These are phyloP conservation scores for Annona cherimola DNA, from an alignment of 164 flowering plant species.

Conservation along the genomic window DNA sequence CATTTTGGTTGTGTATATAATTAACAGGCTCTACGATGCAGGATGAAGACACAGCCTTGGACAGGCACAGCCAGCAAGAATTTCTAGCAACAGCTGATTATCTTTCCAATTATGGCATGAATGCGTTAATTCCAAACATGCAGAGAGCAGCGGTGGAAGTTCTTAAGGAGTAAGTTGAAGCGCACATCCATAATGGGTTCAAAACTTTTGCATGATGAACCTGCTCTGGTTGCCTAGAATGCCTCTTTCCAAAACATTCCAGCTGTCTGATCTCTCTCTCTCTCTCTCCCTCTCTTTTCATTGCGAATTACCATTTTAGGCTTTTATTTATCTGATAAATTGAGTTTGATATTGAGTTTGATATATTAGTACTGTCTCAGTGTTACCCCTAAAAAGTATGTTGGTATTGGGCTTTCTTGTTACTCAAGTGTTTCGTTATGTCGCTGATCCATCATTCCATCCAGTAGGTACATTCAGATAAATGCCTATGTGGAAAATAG, in stretches of 20 bases:
- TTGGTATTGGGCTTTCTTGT: no score
- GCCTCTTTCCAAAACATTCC: neutral
- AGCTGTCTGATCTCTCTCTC: neutral
- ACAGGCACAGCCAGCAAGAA: constrained; percentile 54
- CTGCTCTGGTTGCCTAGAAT: neutral
- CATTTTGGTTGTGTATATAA: neutral
- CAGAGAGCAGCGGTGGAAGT: constrained; percentile 64
- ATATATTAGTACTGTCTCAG: no score
- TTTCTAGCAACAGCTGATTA: constrained; percentile 77
- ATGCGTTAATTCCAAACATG: constrained; percentile 43
- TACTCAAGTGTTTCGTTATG: no score
- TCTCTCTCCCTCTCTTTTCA: neutral
- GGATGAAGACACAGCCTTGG: constrained; percentile 65
- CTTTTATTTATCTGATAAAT: neutral
- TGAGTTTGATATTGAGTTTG: no score
- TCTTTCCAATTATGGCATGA: constrained; percentile 53
- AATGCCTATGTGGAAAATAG: no score
- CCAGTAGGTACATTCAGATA: no score
- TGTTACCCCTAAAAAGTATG: no score
- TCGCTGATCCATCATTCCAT: no score
- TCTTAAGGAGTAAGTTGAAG: constrained; percentile 56
- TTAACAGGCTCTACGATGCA: constrained; percentile 14
- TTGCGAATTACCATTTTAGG: neutral
- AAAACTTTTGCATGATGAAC: neutral
- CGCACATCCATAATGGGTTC: neutral